These are phyloP conservation scores for Akanthomyces muscarius DNA, from an alignment of 2,329 filamentous ascomycete species.

Conservation along the genomic window DNA sequence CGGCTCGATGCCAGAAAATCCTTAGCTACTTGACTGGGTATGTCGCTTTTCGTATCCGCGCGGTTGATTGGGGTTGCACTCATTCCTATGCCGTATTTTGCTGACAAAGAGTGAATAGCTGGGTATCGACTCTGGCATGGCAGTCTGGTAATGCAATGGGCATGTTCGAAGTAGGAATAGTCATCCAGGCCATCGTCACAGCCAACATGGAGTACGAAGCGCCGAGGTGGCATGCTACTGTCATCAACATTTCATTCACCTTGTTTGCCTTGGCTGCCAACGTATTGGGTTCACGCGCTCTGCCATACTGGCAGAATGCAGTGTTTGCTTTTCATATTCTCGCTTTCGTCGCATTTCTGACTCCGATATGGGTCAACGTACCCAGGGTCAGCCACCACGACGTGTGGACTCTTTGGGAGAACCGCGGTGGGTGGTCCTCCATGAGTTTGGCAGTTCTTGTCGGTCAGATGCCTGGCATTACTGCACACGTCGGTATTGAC, in stretches of 20 bases:
- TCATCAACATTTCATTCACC: conserved; percentile 17
- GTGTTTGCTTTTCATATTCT: conserved; percentile 19
- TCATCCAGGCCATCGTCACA: conserved; percentile 20
- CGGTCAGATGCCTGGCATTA: conserved; percentile 19
- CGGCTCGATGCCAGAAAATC: conserved; percentile 11
- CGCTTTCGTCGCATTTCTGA: conserved; percentile 18
- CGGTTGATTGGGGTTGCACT: background rate
- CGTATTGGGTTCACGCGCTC: conserved; percentile 10
- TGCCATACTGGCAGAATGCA: conserved; percentile 20
- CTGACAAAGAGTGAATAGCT: conserved; percentile 7
- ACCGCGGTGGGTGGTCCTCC: conserved; percentile 18
- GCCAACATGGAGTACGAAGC: conserved; percentile 17
- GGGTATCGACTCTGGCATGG: conserved; percentile 21
- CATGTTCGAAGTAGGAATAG: conserved; percentile 18
- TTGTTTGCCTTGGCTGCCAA: conserved; percentile 15
- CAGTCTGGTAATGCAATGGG: conserved; percentile 20
- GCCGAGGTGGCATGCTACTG: conserved; percentile 18
- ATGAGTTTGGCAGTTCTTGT: conserved; percentile 18
- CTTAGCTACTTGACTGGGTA: conserved; percentile 18
- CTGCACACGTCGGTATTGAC: conserved; percentile 18
- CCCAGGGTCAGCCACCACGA: conserved; percentile 13
- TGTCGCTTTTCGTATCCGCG: background rate
- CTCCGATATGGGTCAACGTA: conserved; percentile 21
- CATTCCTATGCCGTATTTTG: background rate
- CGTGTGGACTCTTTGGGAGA: conserved; percentile 20